Percentiles rank a stretch among this genome's conserved stretches.
Evolutionary conservation across 495 filamentous ascomycete species (phyloP).

Genomic region (Copromyces sp.): DNA sequence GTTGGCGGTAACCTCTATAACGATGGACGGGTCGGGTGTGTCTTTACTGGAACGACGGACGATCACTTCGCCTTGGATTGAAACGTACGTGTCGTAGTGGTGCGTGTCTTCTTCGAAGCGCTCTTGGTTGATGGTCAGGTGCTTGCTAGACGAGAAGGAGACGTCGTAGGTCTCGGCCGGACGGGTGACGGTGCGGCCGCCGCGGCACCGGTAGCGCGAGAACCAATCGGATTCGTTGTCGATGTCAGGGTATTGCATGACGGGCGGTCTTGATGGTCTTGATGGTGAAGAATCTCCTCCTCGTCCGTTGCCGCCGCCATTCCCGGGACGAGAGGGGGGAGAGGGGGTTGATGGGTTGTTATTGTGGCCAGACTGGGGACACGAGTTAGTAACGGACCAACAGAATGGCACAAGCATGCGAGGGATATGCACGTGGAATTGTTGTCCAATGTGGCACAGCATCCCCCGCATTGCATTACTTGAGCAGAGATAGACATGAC

Average conservation of each 20-base stretch:
- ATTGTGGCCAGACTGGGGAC: not conserved
- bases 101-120: conserved; percentile 6
- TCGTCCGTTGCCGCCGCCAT: not conserved
- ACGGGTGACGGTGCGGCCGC: conserved; percentile 17
- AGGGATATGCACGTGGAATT: not conserved
- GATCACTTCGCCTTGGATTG: conserved; percentile 29
- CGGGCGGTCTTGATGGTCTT: not conserved
- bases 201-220: conserved; percentile 13
- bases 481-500: not conserved
- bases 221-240: conserved; percentile 12
- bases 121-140: conserved; percentile 21
- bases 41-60: conserved; percentile 21
- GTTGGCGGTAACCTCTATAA: conserved; percentile 29
- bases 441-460: not conserved
- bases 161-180: conserved; percentile 19
- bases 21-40: conserved; percentile 18
- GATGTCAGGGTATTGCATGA: conserved; percentile 16
- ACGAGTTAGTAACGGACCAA: not conserved
- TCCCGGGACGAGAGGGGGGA: not conserved
- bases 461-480: not conserved
- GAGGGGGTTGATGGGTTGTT: not conserved
- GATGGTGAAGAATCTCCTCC: not conserved
- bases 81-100: conserved; percentile 13
- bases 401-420: not conserved
- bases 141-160: conserved; percentile 19